Evolutionary conservation across 345 rosid species (phyloP).

Genomic region (Eucalyptus victrix): DNA sequence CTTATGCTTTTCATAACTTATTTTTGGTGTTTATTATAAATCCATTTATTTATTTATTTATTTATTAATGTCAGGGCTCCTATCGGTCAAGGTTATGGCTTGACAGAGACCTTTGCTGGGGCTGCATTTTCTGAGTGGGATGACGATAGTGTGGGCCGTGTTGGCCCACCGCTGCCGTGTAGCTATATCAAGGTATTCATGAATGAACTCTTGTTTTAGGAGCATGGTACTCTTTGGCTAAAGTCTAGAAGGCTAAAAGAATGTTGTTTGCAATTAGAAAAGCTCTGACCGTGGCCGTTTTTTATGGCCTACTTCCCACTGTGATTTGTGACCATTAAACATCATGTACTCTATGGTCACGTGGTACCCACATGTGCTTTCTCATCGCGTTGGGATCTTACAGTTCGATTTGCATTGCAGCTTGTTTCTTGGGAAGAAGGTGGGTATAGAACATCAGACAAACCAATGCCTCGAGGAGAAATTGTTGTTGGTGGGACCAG

Average conservation of each 20-base stretch:
- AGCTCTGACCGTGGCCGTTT: neutral
- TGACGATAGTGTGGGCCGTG: constrained; percentile 65
- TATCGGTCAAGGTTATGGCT: constrained; percentile 85
- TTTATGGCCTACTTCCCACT: neutral
- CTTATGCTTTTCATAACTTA: neutral
- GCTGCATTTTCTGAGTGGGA: constrained; percentile 78
- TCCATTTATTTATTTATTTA: neutral
- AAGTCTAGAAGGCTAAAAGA: neutral
- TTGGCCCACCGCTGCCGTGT: constrained; percentile 91
- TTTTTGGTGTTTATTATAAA: neutral
- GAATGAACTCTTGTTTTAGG: neutral
- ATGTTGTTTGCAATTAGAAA: neutral
- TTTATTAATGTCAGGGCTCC: constrained; percentile 39
- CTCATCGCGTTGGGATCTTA: neutral
- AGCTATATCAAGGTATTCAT: constrained; percentile 52
- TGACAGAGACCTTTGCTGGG: constrained; percentile 95
- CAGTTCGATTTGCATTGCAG: constrained; percentile 7
- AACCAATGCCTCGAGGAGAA: constrained; percentile 96
- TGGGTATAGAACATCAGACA: constrained; percentile 51
- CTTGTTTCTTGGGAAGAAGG: constrained; percentile 94
- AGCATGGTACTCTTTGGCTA: neutral
- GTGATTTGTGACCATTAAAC: neutral
- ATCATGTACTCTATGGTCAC: neutral
- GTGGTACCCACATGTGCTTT: neutral
- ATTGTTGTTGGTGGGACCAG: constrained; percentile 73